Evolutionary conservation across 768 basidiomycete genomes (phyloP).

Genomic region (Arthromyces matolae): DNA sequence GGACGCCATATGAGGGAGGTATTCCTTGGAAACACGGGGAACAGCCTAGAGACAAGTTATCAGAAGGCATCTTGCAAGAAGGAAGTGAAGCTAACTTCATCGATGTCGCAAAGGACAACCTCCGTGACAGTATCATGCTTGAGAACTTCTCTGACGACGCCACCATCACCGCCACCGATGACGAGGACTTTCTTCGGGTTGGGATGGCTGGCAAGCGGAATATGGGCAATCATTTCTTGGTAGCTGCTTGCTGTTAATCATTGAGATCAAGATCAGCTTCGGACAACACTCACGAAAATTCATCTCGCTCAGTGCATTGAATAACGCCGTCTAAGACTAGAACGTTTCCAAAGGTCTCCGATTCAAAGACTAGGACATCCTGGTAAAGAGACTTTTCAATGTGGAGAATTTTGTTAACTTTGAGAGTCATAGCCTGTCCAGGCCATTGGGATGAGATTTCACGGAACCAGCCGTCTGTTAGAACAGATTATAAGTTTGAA

Average conservation of each 20-base stretch:
- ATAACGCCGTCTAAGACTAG: conserved; percentile 93
- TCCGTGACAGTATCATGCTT: conserved; percentile 89
- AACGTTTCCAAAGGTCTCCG: conserved; percentile 95
- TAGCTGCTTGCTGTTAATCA: conserved; percentile 53
- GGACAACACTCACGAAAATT: conserved; percentile 80
- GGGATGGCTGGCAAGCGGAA: conserved; percentile 94
- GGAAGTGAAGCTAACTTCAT: conserved; percentile 61
- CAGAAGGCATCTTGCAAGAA: background rate
- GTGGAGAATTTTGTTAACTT: conserved; percentile 94
- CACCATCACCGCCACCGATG: conserved; percentile 97
- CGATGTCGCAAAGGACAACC: conserved; percentile 96
- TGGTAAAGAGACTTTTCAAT: conserved; percentile 91
- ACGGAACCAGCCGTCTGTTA: conserved; percentile 87
- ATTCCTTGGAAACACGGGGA: conserved; percentile 88
- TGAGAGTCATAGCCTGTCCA: conserved; percentile 95
- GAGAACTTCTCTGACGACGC: conserved; percentile 94
- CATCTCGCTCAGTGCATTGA: conserved; percentile 96
- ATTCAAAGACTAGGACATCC: conserved; percentile 96
- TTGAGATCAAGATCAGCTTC: background rate
- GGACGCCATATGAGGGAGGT: conserved; percentile 90
- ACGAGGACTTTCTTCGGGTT: conserved; percentile 95
- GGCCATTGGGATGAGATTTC: conserved; percentile 96
- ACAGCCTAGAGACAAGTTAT: conserved; percentile 70
- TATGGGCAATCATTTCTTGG: conserved; percentile 98
- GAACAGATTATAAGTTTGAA: background rate